phyloP scores from a whole-genome alignment of 1,284 basidiomycete species.

The Boletus subluridellus region DNA sequence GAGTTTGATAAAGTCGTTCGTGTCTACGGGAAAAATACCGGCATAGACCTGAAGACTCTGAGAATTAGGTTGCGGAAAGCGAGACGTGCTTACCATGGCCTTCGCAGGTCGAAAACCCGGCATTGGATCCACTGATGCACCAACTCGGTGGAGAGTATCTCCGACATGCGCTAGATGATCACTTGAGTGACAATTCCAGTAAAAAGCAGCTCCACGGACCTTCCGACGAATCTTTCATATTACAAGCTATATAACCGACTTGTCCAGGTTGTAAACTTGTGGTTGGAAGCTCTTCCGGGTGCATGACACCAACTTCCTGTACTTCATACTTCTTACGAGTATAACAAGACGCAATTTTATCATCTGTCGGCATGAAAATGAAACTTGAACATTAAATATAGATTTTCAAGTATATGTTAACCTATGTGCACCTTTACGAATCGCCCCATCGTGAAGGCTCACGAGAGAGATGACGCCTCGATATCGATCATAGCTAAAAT shows the following conservation, averaged over 20 bases:
- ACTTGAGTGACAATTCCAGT: slow-evolving; percentile 11
- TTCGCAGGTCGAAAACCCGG: slow-evolving; percentile 92
- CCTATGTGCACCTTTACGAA: slow-evolving; percentile 55
- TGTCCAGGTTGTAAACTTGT: slow-evolving; percentile 77
- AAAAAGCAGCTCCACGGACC: slow-evolving; percentile 44
- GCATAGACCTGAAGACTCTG: slow-evolving; percentile 73
- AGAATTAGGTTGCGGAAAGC: not conserved
- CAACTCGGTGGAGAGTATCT: slow-evolving; percentile 84
- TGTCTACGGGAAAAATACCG: slow-evolving; percentile 92
- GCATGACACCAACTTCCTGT: slow-evolving; percentile 87
- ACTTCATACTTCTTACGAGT: slow-evolving; percentile 92
- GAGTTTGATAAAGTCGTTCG: slow-evolving; percentile 86
- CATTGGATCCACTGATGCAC: slow-evolving; percentile 77
- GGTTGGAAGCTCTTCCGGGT: slow-evolving; percentile 82
- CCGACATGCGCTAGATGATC: slow-evolving; percentile 75
- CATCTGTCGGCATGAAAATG: slow-evolving; percentile 50
- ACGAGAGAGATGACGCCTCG: slow-evolving; percentile 94
- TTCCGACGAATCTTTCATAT: slow-evolving; percentile 98
- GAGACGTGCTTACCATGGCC: slow-evolving; percentile 69
- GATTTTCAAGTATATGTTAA: not conserved
- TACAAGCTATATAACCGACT: slow-evolving; percentile 89
- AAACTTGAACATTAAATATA: not conserved
- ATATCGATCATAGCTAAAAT: slow-evolving; percentile 87
- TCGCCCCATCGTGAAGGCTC: slow-evolving; percentile 65
- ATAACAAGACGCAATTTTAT: slow-evolving; percentile 83